These are phyloP conservation scores for Casuarina cunninghamiana DNA, from an alignment of 306 rosid genomes.

Conservation along the genomic window DNA sequence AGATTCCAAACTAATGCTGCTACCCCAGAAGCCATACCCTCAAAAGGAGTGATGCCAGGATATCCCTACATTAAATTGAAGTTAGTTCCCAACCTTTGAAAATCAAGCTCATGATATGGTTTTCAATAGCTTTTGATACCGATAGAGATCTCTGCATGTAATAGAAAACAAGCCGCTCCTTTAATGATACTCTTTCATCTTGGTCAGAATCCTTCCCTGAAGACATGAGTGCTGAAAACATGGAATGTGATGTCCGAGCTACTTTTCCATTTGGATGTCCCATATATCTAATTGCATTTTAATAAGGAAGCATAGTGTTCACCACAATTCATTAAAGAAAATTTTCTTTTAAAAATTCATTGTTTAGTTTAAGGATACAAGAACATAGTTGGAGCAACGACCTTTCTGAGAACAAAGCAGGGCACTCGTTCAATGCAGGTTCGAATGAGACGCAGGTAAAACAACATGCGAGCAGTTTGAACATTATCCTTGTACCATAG, in stretches of 20 bases:
- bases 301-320: slow-evolving; percentile 42
- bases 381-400: slow-evolving; percentile 77
- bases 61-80: slow-evolving; percentile 59
- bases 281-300: slow-evolving; percentile 63
- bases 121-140: slow-evolving; percentile 44
- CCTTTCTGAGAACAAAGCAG: slow-evolving; percentile 51
- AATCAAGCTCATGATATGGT: slow-evolving; percentile 11
- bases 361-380: slow-evolving; percentile 70
- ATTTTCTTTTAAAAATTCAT: slow-evolving; percentile 20
- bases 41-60: slow-evolving; percentile 86
- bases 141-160: slow-evolving; percentile 69
- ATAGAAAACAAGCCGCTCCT: slow-evolving; percentile 91
- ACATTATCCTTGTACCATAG: slow-evolving; percentile 80
- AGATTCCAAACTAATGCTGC: slow-evolving; percentile 72
- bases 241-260: slow-evolving; percentile 81
- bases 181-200: slow-evolving; percentile 50
- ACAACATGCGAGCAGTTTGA: slow-evolving; percentile 82
- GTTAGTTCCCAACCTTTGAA: slow-evolving; percentile 14
- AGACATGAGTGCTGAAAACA: slow-evolving; percentile 65
- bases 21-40: slow-evolving; percentile 96
- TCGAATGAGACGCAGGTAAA: slow-evolving; percentile 79
- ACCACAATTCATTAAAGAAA: slow-evolving; percentile 11
- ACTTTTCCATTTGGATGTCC: slow-evolving; percentile 87
- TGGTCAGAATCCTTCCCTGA: slow-evolving; percentile 59
- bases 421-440: slow-evolving; percentile 74